Evolutionary conservation across 805 yeast species (phyloP), one percentile per base, ranked within the genome.

Genomic region (Blastobotrys attinorum): DNA sequence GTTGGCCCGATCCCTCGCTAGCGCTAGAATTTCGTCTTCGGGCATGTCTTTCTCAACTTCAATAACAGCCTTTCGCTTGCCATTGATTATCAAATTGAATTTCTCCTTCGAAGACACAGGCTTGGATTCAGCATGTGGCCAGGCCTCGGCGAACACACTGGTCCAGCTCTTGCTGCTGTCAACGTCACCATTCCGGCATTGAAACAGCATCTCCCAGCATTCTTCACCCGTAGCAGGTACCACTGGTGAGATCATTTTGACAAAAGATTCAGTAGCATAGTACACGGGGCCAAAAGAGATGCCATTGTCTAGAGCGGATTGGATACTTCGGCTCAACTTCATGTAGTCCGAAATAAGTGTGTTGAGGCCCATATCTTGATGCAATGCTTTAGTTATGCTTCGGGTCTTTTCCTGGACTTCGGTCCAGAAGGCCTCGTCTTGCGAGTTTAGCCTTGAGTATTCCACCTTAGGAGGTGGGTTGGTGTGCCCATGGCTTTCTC

Each of bases 341-440:
- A 88, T 90, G 56, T 78, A 83, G 58, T 88, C 94, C 0, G 97
- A 85, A 20, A 92, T 75, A 1, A 87, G 79, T 0, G 96, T 89
- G 61, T 92, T 90, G 59, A 90, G 67, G 0, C 88, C 71, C 22
- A 83, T 63, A 0, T 76, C 72, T 1, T 63, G 67, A 18, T 69
- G 76, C 44, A 85, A 75, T 0, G 96, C 77, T 5, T 66, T 69
- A 13, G 82, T 73, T 6, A 87, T 71, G 7, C 73, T 65, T 17
- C 58, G 59, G 13, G 80, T 52, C 35, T 70, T 67, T 2, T 53
- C 55, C 51, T 76, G 83, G 0, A 74, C 61, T 8, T 71, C 75
- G 48, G 82, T 83, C 67, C 77, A 83, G 11, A 83, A 63, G 11
- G 60, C 53, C 2, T 73, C 63, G 50, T 86, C 95, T 0, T 58